phyloP scores from a whole-genome alignment of 352 stramenopile genomes.

The Phytophthora syringae region DNA sequence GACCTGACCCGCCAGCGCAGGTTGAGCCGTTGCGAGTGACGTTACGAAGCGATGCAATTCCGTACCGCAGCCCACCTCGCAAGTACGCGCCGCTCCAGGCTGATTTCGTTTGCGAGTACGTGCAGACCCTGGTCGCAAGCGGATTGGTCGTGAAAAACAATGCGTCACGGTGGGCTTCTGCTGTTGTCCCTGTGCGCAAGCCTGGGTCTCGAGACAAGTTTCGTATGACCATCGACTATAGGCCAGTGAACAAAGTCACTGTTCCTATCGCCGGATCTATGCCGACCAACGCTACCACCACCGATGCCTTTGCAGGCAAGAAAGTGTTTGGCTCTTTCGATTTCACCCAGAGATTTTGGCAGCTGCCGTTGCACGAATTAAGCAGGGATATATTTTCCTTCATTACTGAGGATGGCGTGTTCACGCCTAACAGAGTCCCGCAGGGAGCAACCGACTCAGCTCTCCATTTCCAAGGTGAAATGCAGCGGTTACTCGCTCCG shows the following conservation, averaged over 20 bases:
- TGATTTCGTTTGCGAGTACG: background rate
- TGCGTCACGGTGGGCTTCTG: background rate
- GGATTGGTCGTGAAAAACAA: background rate
- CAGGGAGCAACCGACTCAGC: conserved; percentile 10
- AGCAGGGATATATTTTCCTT: conserved; percentile 21
- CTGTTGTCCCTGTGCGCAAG: background rate
- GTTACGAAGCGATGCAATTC: too few species aligned
- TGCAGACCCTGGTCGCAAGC: background rate
- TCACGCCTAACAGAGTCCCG: conserved; percentile 2
- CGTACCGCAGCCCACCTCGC: background rate
- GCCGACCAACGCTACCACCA: background rate
- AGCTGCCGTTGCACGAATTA: conserved; percentile 8
- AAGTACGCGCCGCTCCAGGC: background rate
- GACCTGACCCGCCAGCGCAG: too few species aligned
- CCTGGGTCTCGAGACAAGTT: background rate
- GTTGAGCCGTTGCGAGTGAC: too few species aligned
- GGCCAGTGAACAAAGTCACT: background rate
- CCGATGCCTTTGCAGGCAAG: background rate
- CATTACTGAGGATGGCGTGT: conserved; percentile 23
- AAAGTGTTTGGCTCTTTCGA: conserved; percentile 9
- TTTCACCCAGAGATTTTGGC: conserved; percentile 30
- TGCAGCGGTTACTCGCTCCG: background rate
- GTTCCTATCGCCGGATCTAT: background rate
- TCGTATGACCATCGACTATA: background rate
- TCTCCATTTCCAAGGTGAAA: conserved; percentile 11